Base-by-base conservation (phyloP, 306 rosid species). In the Crotalaria pallida region DNA sequence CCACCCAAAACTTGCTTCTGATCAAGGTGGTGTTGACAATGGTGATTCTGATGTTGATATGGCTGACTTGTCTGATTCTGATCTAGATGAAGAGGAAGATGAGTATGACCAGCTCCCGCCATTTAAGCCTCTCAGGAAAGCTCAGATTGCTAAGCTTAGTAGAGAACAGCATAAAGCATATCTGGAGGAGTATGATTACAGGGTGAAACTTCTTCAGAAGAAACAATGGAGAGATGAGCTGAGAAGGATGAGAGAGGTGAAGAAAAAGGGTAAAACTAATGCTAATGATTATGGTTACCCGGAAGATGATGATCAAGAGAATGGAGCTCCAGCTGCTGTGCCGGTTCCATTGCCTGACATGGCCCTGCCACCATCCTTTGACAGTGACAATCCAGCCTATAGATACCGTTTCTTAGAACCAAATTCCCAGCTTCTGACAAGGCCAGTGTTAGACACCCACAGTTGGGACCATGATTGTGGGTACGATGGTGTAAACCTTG, bases 391-490 rank as follows among this genome's bases (percentile, higher is more conserved):
- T 80, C 89, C 97, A 50, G 97, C 96, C 73, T 84, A 87, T 51
- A 84, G 97, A 79, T 95, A 91, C 86, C 97, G 99, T 22, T 91
- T 91, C 83, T 77, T 95, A 82, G 99, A 95, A 82, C 97, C 99
- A 6, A 89, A 92, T 45, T 95, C 99, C 50, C 99, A 91, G 84
- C 85, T 91, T 63, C 67, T 86, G 78, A 92, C 99, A 4, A 84
- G 99, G 88, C 97, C 99, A 8, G 99, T 95, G 52, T 77, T 95
- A 68, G 99, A 91, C 76, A 77, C 87, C 36, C 97, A 95, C 67
- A 92, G 99, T 41, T 95, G 99, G 99, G 99, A 95, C 85, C 99
- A 95, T 63, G 99, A 95, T 69, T 95, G 92, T 70, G 99, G 99
- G 59, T 95, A 95, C 19, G 99, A 95, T 38, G 97, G 99, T 58